Evolutionary conservation across 1,284 basidiomycete species (phyloP).

Genomic region (Cerrena zonata): DNA sequence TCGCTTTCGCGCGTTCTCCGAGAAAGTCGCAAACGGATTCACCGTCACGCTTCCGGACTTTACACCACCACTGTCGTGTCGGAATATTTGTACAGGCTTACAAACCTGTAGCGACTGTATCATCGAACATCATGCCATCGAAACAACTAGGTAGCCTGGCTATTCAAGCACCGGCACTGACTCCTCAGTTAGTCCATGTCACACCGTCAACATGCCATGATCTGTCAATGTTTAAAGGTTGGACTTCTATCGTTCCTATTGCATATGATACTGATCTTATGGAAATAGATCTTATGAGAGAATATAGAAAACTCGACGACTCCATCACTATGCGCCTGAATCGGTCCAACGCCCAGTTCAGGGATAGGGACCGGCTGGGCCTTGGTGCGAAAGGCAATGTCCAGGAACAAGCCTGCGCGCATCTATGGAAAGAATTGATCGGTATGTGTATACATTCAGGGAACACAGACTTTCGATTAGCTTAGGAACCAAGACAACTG

Average conservation of each 20-base stretch:
- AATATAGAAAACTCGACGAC: conserved; percentile 83
- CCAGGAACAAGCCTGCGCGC: conserved; percentile 71
- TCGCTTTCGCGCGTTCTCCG: too few relatives aligned
- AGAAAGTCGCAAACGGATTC: too few relatives aligned
- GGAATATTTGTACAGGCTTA: too few relatives aligned
- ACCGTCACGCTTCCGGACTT: too few relatives aligned
- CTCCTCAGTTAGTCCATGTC: conserved; percentile 59
- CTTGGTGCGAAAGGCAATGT: conserved; percentile 40
- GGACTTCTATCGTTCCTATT: conserved; percentile 2
- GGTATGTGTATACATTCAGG: conserved; percentile 42
- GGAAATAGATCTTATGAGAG: conserved; percentile 68
- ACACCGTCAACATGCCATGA: conserved; percentile 71
- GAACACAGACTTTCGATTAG: conserved; percentile 1
- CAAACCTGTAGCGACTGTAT: too few relatives aligned
- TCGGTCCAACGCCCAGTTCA: conserved; percentile 72
- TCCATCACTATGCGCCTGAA: conserved; percentile 79
- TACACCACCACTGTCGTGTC: too few relatives aligned
- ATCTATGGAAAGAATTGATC: conserved; percentile 78
- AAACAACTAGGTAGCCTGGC: conserved; percentile 63
- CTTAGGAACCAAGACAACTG: conserved; percentile 59
- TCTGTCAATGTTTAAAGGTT: conserved; percentile 80
- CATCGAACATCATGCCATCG: conserved; percentile 41
- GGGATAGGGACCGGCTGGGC: conserved; percentile 59
- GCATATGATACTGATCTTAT: background rate
- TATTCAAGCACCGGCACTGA: conserved; percentile 55